Percentiles rank a stretch among this genome's conserved stretches.
These are phyloP conservation scores for Russula dissimulans DNA, from an alignment of 768 basidiomycete species.

Conservation along the genomic window DNA sequence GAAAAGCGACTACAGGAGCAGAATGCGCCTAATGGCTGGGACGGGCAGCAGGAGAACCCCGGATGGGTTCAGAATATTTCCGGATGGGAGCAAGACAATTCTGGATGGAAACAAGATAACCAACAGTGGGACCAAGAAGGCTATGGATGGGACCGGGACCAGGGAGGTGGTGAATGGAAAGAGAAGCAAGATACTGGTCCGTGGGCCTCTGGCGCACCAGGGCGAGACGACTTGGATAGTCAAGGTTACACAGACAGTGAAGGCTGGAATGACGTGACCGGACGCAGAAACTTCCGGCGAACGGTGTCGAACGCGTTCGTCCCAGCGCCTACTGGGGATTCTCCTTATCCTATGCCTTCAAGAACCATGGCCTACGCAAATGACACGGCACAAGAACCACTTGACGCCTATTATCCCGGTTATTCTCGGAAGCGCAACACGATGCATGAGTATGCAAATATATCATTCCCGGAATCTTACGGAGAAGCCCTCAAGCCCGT, in stretches of 20 bases:
- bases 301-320: constrained; percentile 6
- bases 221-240: constrained; percentile 6
- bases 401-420: constrained; percentile 6
- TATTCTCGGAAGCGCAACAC: constrained; percentile 5
- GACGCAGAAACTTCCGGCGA: constrained; percentile 1
- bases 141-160: background rate
- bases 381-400: background rate
- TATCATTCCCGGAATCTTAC: constrained; percentile 8
- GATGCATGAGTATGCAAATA: constrained; percentile 6
- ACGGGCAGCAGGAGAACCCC: background rate
- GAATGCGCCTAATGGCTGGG: background rate
- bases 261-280: constrained; percentile 8
- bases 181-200: constrained; percentile 3
- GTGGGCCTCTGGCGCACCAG: background rate
- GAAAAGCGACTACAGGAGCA: constrained; percentile 14
- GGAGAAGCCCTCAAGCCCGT: constrained; percentile 13
- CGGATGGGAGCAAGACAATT: background rate
- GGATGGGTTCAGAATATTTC: background rate
- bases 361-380: constrained; percentile 21
- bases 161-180: background rate
- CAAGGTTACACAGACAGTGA: constrained; percentile 13
- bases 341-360: constrained; percentile 17
- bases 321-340: background rate
- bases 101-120: background rate
- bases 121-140: background rate